A percentile compares a stretch with the other conserved stretches of the same genome.
Evolutionary conservation across 768 basidiomycete genomes (phyloP).

Genomic region (Suillus hirtellus): DNA sequence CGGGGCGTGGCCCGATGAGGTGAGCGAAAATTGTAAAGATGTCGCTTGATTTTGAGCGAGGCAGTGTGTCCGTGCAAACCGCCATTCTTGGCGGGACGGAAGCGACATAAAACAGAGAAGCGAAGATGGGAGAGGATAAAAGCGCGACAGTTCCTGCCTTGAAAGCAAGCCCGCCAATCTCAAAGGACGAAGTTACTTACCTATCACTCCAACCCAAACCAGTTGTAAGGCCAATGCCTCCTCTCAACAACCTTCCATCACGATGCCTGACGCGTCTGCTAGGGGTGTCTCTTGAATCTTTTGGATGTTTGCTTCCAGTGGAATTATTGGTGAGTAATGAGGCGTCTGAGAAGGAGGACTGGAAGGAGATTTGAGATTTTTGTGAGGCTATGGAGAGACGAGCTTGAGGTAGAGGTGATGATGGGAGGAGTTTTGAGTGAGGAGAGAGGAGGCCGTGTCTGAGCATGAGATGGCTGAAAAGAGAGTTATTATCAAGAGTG

Average conservation of each 20-base stretch:
- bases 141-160: neutral
- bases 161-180: neutral
- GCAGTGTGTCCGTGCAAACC: neutral
- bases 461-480: conserved; percentile 60
- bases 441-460: conserved; percentile 67
- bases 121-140: conserved; percentile 8
- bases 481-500: neutral
- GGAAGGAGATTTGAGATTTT: conserved; percentile 25
- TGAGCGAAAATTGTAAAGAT: neutral
- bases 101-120: conserved; percentile 10
- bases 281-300: conserved; percentile 60
- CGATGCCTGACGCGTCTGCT: conserved; percentile 59
- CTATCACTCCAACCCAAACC: conserved; percentile 78
- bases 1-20: neutral
- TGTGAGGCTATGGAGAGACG: conserved; percentile 30
- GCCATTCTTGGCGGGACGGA: conserved; percentile 3
- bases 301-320: conserved; percentile 33
- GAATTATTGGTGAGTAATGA: conserved; percentile 22
- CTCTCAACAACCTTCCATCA: conserved; percentile 56
- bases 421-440: conserved; percentile 58
- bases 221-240: conserved; percentile 69
- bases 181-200: conserved; percentile 32
- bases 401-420: conserved; percentile 13
- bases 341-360: conserved; percentile 22
- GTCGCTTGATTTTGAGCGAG: neutral